phyloP scores from a whole-genome alignment of 306 rosid genomes.

The Ochetophila trinervis region DNA sequence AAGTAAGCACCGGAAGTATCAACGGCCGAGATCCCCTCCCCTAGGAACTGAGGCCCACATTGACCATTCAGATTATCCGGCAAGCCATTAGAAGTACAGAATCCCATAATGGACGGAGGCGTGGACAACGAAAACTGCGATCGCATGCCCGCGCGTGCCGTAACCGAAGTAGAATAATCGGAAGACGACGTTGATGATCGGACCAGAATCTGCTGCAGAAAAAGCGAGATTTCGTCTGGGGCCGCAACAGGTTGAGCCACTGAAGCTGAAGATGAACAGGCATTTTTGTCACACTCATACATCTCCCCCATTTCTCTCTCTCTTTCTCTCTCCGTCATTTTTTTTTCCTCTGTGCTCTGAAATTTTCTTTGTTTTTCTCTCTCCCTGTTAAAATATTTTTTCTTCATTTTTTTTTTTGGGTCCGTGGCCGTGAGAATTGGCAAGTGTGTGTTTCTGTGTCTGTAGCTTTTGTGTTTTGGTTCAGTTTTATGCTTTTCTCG shows the following conservation, averaged over 20 bases:
- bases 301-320: slow-evolving; percentile 44
- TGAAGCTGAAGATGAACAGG: slow-evolving; percentile 33
- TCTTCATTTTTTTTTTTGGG: background rate
- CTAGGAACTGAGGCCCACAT: slow-evolving; percentile 15
- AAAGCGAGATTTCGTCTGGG: slow-evolving; percentile 81
- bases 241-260: slow-evolving; percentile 35
- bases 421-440: background rate
- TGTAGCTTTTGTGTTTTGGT: slow-evolving; percentile 2
- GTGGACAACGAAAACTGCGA: slow-evolving; percentile 18
- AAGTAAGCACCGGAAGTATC: slow-evolving; percentile 30
- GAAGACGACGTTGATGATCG: slow-evolving; percentile 46
- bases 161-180: slow-evolving; percentile 15
- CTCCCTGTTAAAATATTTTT: background rate
- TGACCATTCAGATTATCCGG: slow-evolving; percentile 27
- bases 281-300: slow-evolving; percentile 32
- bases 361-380: background rate
- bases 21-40: slow-evolving; percentile 45
- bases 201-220: slow-evolving; percentile 78
- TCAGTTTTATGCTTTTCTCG: slow-evolving; percentile 6
- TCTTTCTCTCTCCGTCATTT: background rate
- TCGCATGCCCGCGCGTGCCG: slow-evolving; percentile 5
- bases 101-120: slow-evolving; percentile 26
- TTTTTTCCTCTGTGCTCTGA: background rate
- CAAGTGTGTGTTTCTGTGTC: slow-evolving; percentile 6
- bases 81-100: slow-evolving; percentile 21